phyloP scores from a whole-genome alignment of 345 rosid genomes.

The Triadica sebifera region DNA sequence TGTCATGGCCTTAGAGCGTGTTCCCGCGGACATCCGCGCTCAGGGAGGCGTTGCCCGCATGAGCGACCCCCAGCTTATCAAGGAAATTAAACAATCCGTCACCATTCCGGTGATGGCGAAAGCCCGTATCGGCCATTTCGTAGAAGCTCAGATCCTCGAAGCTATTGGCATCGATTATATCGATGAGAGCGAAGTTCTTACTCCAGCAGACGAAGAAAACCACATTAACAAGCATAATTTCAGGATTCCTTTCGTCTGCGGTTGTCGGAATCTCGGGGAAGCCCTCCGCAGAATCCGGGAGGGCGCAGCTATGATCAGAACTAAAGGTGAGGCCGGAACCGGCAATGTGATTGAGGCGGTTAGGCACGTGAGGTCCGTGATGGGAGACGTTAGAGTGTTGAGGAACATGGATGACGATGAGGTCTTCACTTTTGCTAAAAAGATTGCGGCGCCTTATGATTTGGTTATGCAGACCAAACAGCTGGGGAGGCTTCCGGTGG shows the following conservation, averaged over 20 bases:
- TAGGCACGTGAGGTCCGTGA: constrained; percentile 74
- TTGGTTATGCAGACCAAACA: constrained; percentile 36
- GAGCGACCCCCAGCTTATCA: constrained; percentile 34
- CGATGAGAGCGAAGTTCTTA: constrained; percentile 77
- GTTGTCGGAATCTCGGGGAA: constrained; percentile 77
- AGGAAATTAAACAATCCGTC: constrained; percentile 28
- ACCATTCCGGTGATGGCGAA: constrained; percentile 35
- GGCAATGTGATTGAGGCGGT: constrained; percentile 80
- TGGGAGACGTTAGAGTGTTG: constrained; percentile 60
- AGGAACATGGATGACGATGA: constrained; percentile 78
- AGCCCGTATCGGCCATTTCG: constrained; percentile 32
- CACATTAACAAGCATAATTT: constrained; percentile 84
- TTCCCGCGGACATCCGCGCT: constrained; percentile 31
- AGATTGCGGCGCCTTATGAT: constrained; percentile 37
- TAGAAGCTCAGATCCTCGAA: constrained; percentile 31
- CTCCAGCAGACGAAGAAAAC: constrained; percentile 70
- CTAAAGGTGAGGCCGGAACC: constrained; percentile 84
- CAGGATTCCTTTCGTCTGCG: constrained; percentile 77
- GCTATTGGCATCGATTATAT: constrained; percentile 68
- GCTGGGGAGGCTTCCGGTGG: constrained; percentile 31
- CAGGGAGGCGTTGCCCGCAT: constrained; percentile 34
- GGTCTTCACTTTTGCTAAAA: constrained; percentile 66
- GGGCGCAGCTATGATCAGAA: constrained; percentile 83
- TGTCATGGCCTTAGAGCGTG: constrained; percentile 30
- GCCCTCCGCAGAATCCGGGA: constrained; percentile 71